A percentile compares a stretch with the other conserved stretches of the same genome.
Conservation (phyloP, 192 early-diverging fungal species). For the Haplosporangium gracile region DNA sequence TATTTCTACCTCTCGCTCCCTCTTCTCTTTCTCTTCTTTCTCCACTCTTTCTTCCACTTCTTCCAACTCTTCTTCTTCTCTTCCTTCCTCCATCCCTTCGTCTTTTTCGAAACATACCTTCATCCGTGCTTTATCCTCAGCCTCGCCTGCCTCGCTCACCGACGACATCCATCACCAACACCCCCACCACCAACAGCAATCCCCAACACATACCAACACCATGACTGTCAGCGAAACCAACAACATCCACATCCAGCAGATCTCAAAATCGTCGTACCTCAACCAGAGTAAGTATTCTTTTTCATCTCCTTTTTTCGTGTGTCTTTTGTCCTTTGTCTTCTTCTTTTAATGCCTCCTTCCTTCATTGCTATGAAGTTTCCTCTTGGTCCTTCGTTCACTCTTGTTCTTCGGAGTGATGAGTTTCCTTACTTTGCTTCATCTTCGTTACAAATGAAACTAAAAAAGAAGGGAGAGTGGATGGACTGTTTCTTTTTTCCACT, state of each 20-base stretch:
- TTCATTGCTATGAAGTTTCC: background rate
- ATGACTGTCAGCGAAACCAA: constrained; percentile 45
- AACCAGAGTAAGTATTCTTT: constrained; percentile 46
- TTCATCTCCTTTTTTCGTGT: background rate
- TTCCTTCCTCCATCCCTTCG: background rate
- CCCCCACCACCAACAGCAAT: background rate
- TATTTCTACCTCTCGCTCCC: background rate
- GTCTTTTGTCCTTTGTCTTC: background rate
- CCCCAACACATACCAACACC: constrained; percentile 19
- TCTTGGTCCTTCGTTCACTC: background rate
- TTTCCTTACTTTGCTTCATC: background rate
- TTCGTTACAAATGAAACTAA: background rate
- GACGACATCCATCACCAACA: constrained; percentile 6
- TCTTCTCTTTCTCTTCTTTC: constrained; percentile 10
- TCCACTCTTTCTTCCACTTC: constrained; percentile 19
- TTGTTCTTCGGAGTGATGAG: background rate
- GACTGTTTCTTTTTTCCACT: background rate
- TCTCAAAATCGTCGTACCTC: constrained; percentile 49
- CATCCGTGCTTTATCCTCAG: background rate
- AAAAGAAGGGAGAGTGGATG: background rate
- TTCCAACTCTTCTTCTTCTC: background rate
- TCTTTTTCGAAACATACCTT: constrained; percentile 6
- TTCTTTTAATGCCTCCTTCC: background rate
- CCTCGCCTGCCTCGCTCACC: constrained; percentile 8
- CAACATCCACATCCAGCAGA: constrained; percentile 40